Evolutionary conservation across 345 rosid species (phyloP), one percentile per base, ranked within the genome.

Genomic region (Sisymbrium irio): DNA sequence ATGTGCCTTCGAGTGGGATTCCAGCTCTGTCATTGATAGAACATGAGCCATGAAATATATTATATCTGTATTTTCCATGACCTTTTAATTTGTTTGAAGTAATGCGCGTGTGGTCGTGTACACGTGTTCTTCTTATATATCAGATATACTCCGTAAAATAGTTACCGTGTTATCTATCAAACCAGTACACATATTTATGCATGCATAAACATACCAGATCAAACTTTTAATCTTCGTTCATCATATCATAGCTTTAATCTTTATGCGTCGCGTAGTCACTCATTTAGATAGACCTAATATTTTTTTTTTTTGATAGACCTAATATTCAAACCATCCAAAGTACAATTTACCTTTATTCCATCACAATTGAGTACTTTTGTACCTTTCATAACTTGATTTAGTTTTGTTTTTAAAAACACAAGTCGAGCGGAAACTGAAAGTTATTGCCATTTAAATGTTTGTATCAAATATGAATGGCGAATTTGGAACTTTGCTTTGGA

Each of bases 1-100:
- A 89, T 85, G 89, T 85, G 96, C 85, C 45, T 60, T 80, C 73
- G 78, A 72, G 91, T 83, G 85, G 86, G 78, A 82, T 83, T 89
- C 84, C 91, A 86, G 87, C 90, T 82, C 82, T 83, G 86, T 71
- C 80, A 81, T 65, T 75, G 77, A 62, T 78, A 82, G 67, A 83
- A 51, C 82, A 83, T 49, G 82, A 86, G 85, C 86, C 84, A 82
- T 75, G 82, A 80, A 76, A 75, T 75, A 73, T 74, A 75, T 77
- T 68, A 71, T 72, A 78, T 68, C 65, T 15, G 67, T 68, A 79
- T 76, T 39, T 65, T 56, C 50, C 51, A 33, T 46, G 12, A 68
- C 20, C 45, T 78, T 77, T 61, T 42, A 39, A 19, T 71, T 50
- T 51, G 58, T 60, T 53, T 40, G 74, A 45, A 30, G 64, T 40